These are phyloP conservation scores for Penicillium hesseltinei DNA, from an alignment of 2,329 filamentous ascomycete genomes.

Conservation along the genomic window DNA sequence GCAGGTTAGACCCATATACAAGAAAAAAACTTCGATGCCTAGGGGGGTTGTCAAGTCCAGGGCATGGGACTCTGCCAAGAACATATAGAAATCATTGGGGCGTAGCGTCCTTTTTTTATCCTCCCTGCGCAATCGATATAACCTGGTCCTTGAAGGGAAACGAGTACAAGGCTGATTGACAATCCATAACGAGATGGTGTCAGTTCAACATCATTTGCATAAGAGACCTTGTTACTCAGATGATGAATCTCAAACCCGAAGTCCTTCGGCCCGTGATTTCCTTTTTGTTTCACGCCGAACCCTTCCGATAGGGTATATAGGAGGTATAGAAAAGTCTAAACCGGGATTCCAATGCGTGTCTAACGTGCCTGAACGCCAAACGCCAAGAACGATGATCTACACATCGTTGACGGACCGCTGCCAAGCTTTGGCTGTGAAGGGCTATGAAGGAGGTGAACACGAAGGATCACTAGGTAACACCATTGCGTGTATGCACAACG, in stretches of 20 bases:
- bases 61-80: slow-evolving; percentile 17
- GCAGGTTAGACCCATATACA: slow-evolving; percentile 3
- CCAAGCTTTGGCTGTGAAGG: slow-evolving; percentile 33
- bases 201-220: background rate
- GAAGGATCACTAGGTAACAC: slow-evolving; percentile 1
- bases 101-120: background rate
- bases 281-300: background rate
- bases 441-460: background rate
- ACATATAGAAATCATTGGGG: background rate
- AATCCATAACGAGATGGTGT: background rate
- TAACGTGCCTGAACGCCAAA: slow-evolving; percentile 15
- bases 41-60: slow-evolving; percentile 12
- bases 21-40: slow-evolving; percentile 24
- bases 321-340: slow-evolving; percentile 1
- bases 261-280: slow-evolving; percentile 10
- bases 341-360: background rate
- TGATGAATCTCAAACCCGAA: slow-evolving; percentile 14
- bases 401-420: slow-evolving; percentile 30
- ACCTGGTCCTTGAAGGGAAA: background rate
- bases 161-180: slow-evolving; percentile 3
- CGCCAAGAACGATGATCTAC: slow-evolving; percentile 32
- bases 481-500: slow-evolving; percentile 4
- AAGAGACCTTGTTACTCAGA: slow-evolving; percentile 11
- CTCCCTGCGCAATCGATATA: background rate
- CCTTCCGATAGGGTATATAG: background rate